These are phyloP conservation scores for Aspergillus leporis DNA, from an alignment of 495 filamentous ascomycete genomes.

Conservation along the genomic window DNA sequence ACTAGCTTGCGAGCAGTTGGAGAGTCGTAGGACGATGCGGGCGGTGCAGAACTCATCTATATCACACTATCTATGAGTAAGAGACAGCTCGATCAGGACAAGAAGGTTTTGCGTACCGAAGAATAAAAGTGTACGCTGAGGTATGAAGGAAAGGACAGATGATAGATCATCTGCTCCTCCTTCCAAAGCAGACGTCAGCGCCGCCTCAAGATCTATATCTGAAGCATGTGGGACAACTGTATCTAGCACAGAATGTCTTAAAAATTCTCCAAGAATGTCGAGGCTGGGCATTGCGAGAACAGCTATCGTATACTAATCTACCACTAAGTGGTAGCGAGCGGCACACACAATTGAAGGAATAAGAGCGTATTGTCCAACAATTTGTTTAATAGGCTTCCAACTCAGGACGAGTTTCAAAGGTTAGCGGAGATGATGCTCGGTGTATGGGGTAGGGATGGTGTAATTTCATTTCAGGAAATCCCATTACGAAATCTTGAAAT, in stretches of 20 bases:
- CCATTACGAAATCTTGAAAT: no score
- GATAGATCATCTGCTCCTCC: constrained; percentile 47
- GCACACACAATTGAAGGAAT: background rate
- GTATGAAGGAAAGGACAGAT: constrained; percentile 50
- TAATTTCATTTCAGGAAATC: no score
- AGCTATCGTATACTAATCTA: constrained; percentile 27
- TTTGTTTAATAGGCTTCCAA: background rate
- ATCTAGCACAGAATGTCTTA: constrained; percentile 70
- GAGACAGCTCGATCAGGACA: constrained; percentile 33
- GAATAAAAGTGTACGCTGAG: constrained; percentile 56
- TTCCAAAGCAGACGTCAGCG: constrained; percentile 49
- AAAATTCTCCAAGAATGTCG: constrained; percentile 56
- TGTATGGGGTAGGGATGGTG: no score
- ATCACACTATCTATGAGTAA: constrained; percentile 62
- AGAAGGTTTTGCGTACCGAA: constrained; percentile 62
- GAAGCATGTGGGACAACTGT: constrained; percentile 76
- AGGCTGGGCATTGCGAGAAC: constrained; percentile 41
- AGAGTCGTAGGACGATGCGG: constrained; percentile 70
- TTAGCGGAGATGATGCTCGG: constrained; percentile 14
- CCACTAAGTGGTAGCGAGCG: background rate
- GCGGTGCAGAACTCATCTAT: constrained; percentile 78
- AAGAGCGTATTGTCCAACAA: background rate
- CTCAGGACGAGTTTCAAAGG: background rate
- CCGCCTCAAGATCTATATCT: constrained; percentile 62
- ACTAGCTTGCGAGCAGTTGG: constrained; percentile 57